A percentile compares a stretch with the other conserved stretches of the same genome.
phyloP scores from a whole-genome alignment of 2,329 filamentous ascomycete genomes.

The Aspergillus arachidicola region DNA sequence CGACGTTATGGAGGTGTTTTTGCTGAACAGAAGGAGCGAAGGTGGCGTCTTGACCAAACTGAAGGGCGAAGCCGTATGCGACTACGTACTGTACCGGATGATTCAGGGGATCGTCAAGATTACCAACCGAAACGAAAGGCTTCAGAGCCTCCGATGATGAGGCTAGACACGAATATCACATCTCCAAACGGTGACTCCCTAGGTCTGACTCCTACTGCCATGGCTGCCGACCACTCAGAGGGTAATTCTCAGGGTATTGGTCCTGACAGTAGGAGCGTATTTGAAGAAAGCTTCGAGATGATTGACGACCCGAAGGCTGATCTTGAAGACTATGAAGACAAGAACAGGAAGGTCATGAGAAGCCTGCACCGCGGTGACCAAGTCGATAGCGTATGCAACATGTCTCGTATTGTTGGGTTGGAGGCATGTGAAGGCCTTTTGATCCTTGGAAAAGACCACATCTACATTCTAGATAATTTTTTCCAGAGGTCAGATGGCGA shows the following conservation, averaged over 20 bases:
- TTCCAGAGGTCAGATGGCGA: conserved; percentile 95
- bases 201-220: conserved; percentile 35
- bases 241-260: conserved; percentile 33
- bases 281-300: conserved; percentile 93
- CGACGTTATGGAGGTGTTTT: conserved; percentile 80
- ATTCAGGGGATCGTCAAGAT: conserved; percentile 66
- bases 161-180: conserved; percentile 49
- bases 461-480: conserved; percentile 95
- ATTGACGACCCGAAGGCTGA: conserved; percentile 89
- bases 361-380: conserved; percentile 87
- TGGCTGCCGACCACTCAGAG: conserved; percentile 37
- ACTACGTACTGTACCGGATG: conserved; percentile 80
- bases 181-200: conserved; percentile 46
- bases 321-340: conserved; percentile 88
- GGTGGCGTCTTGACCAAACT: conserved; percentile 93
- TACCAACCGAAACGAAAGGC: conserved; percentile 83
- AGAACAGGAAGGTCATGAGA: conserved; percentile 96
- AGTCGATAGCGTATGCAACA: conserved; percentile 91
- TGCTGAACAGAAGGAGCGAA: conserved; percentile 63
- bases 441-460: conserved; percentile 85
- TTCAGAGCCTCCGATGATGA: conserved; percentile 53
- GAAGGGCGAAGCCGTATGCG: conserved; percentile 96
- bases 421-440: conserved; percentile 93
- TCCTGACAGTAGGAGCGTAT: conserved; percentile 43
- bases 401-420: conserved; percentile 89